Evolutionary conservation across 345 rosid species (phyloP).

Genomic region (Limnanthes douglasii): DNA sequence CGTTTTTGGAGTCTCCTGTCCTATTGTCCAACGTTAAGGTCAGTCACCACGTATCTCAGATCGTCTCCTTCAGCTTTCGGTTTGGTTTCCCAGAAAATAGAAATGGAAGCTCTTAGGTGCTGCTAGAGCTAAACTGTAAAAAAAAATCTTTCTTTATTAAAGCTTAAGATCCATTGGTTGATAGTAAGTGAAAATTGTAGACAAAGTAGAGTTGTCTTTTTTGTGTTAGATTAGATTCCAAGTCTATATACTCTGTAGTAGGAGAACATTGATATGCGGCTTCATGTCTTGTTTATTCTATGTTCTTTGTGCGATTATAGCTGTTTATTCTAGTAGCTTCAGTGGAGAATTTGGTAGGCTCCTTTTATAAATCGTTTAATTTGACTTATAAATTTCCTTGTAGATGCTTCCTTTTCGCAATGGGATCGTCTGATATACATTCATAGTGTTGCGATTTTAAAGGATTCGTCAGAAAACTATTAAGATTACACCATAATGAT

Average conservation of each 20-base stretch:
- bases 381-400: conserved; percentile 13
- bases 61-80: not conserved
- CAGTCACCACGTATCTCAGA: not conserved
- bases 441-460: too few relatives aligned
- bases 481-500: too few relatives aligned
- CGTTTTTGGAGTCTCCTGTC: conserved; percentile 92
- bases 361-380: conserved; percentile 15
- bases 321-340: conserved; percentile 1
- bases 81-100: conserved; percentile 12
- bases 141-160: not conserved
- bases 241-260: too few relatives aligned
- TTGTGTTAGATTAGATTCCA: conserved; percentile 9
- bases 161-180: not conserved
- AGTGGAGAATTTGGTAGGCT: conserved; percentile 18
- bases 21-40: conserved; percentile 89
- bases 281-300: conserved; percentile 1
- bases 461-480: too few relatives aligned
- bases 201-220: conserved; percentile 8
- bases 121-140: not conserved
- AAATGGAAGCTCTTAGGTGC: not conserved
- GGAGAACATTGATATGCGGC: too few relatives aligned
- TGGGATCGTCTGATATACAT: too few relatives aligned
- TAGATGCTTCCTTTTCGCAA: conserved; percentile 30
- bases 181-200: conserved; percentile 8
- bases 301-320: not conserved